Conservation (phyloP, 345 rosid species). For the Limnanthes douglasii region DNA sequence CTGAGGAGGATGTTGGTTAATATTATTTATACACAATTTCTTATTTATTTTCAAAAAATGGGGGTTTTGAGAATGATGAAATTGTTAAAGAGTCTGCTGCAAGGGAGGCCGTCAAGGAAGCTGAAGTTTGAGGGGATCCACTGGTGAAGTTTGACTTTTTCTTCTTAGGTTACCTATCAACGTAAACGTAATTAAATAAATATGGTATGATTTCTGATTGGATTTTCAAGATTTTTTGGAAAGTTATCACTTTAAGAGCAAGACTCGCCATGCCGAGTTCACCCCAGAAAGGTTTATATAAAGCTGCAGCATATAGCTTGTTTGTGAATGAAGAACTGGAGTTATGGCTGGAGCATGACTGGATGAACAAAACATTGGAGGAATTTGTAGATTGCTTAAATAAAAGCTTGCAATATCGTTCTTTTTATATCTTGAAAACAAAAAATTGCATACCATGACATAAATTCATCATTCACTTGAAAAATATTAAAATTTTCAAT, state of each 20-base stretch:
- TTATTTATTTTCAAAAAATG: slow-evolving; percentile 19
- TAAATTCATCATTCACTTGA: too few species aligned
- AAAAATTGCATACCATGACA: too few species aligned
- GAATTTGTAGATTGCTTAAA: slow-evolving; percentile 43
- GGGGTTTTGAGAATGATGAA: slow-evolving; percentile 82
- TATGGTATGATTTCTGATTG: too few species aligned
- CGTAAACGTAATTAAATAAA: too few species aligned
- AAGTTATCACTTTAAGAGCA: slow-evolving; percentile 65
- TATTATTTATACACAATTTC: too few species aligned
- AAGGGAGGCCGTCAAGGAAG: slow-evolving; percentile 77
- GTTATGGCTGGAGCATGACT: slow-evolving; percentile 76
- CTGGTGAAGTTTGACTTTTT: slow-evolving; percentile 24
- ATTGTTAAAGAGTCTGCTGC: slow-evolving; percentile 60
- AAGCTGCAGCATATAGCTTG: slow-evolving; percentile 76
- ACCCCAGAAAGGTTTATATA: slow-evolving; percentile 85
- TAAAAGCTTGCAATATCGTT: slow-evolving; percentile 20
- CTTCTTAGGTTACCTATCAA: too few species aligned
- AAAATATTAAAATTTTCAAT: too few species aligned
- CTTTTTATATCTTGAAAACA: too few species aligned
- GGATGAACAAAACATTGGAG: slow-evolving; percentile 79
- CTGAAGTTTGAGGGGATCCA: slow-evolving; percentile 63
- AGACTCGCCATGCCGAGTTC: slow-evolving; percentile 73
- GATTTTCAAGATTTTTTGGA: slow-evolving; percentile 51
- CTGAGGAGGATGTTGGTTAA: too few species aligned
- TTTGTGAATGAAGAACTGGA: slow-evolving; percentile 59